These are phyloP conservation scores for Chenopodium album DNA, from an alignment of 148 eudicot genomes.

Conservation along the genomic window DNA sequence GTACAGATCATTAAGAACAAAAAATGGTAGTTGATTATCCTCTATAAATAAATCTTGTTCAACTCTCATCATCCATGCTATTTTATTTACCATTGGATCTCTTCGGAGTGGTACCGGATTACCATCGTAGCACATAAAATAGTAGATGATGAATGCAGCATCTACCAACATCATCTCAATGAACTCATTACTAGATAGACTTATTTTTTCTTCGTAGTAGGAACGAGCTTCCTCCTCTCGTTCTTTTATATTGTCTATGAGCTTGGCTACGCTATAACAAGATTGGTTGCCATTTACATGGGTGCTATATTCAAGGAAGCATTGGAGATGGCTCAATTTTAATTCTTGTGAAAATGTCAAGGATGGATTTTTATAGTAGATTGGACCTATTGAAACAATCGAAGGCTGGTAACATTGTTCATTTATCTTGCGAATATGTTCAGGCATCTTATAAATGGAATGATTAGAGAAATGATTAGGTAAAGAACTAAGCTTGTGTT, in stretches of 20 bases:
- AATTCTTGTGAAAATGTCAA: not conserved
- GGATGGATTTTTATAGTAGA: not conserved
- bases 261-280: not conserved
- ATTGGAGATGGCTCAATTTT: not conserved
- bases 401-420: not conserved
- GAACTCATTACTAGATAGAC: conserved; percentile 13
- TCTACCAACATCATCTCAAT: conserved; percentile 28
- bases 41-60: conserved; percentile 15
- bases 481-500: not conserved
- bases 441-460: not conserved
- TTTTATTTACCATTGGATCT: not conserved
- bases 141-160: conserved; percentile 24
- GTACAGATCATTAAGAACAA: conserved; percentile 17
- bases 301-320: not conserved
- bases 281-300: not conserved
- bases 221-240: conserved; percentile 8
- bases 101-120: no score
- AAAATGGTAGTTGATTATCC: conserved; percentile 32
- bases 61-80: not conserved
- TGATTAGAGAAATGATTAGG: not conserved
- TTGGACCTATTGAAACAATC: conserved; percentile 12
- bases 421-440: not conserved
- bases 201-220: conserved; percentile 17
- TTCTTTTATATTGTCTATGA: not conserved
- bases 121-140: not conserved